A percentile compares a stretch with the other conserved stretches of the same genome.
Evolutionary conservation across 1,284 basidiomycete genomes (phyloP).

Genomic region (Trametes polyzona): DNA sequence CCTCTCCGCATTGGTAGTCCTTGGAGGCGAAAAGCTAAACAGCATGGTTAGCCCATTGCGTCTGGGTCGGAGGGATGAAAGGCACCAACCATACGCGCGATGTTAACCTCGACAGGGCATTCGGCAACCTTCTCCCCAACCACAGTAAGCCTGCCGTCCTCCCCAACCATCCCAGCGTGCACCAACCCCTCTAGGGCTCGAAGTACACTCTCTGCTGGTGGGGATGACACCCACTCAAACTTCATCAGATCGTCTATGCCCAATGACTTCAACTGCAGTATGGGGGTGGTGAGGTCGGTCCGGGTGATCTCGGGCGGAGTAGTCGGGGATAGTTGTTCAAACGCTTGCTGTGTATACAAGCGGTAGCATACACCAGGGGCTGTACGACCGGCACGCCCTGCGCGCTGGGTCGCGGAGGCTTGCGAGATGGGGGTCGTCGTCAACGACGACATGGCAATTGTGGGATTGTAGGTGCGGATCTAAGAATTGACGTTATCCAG

Average conservation of each 20-base stretch:
- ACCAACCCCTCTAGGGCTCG: constrained; percentile 80
- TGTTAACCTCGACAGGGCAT: constrained; percentile 75
- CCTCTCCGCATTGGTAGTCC: constrained; percentile 86
- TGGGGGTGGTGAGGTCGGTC: constrained; percentile 85
- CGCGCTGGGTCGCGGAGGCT: constrained; percentile 86
- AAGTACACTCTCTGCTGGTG: constrained; percentile 85
- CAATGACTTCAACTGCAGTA: constrained; percentile 92
- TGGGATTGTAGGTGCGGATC: constrained; percentile 86
- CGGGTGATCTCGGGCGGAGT: constrained; percentile 91
- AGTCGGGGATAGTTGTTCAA: constrained; percentile 61
- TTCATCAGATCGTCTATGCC: constrained; percentile 96
- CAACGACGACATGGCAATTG: constrained; percentile 82
- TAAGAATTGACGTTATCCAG: constrained; percentile 32
- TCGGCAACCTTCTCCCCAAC: constrained; percentile 77
- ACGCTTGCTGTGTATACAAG: constrained; percentile 77
- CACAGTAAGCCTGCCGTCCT: constrained; percentile 66
- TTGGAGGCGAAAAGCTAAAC: constrained; percentile 82
- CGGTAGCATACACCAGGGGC: constrained; percentile 91
- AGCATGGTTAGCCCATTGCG: not conserved
- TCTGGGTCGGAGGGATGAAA: constrained; percentile 22
- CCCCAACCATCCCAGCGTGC: constrained; percentile 72
- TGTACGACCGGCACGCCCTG: constrained; percentile 91
- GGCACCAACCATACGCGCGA: constrained; percentile 73
- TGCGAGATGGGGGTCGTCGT: constrained; percentile 79
- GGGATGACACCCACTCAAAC: constrained; percentile 92